These are phyloP conservation scores for Euphorbia schlechtendalii DNA, from an alignment of 441 rosid species.

Conservation along the genomic window DNA sequence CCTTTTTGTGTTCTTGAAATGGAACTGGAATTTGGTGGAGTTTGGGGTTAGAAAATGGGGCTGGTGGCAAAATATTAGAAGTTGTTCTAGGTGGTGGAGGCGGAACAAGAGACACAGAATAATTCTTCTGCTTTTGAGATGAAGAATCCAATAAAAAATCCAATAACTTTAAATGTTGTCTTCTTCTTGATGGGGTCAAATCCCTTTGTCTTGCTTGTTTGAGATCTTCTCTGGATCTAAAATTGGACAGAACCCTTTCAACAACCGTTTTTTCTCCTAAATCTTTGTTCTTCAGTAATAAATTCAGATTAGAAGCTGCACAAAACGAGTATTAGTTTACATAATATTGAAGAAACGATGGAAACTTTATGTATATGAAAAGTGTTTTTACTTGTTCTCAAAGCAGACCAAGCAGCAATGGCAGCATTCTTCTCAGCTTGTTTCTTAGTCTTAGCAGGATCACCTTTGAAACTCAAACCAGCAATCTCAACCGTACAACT, in stretches of 20 bases:
- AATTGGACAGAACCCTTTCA: constrained; percentile 46
- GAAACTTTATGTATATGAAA: too few species aligned
- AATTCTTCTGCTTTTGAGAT: constrained; percentile 27
- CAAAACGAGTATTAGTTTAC: constrained; percentile 3
- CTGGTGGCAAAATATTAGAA: too few species aligned
- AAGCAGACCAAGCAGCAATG: constrained; percentile 70
- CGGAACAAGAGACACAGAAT: too few species aligned
- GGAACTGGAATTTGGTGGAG: constrained; percentile 17
- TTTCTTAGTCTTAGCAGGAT: constrained; percentile 67
- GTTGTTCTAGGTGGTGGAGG: too few species aligned
- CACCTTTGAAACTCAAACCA: constrained; percentile 63
- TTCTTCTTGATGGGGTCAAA: constrained; percentile 54
- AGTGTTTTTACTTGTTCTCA: too few species aligned
- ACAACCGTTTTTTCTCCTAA: constrained; percentile 51
- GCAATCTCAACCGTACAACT: constrained; percentile 66
- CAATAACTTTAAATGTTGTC: constrained; percentile 38
- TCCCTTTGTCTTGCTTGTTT: too few species aligned
- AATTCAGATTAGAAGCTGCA: constrained; percentile 45
- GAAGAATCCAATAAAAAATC: constrained; percentile 40
- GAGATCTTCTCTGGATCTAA: constrained; percentile 44
- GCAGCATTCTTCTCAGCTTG: constrained; percentile 91
- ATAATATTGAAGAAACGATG: background rate
- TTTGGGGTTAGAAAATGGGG: too few species aligned
- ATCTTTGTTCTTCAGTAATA: constrained; percentile 32
- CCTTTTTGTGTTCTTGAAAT: constrained; percentile 29